Percentiles rank a stretch among this genome's conserved stretches.
Evolutionary conservation across 2,329 filamentous ascomycete genomes (phyloP).

Genomic region (Pyrenochaeta sp.): DNA sequence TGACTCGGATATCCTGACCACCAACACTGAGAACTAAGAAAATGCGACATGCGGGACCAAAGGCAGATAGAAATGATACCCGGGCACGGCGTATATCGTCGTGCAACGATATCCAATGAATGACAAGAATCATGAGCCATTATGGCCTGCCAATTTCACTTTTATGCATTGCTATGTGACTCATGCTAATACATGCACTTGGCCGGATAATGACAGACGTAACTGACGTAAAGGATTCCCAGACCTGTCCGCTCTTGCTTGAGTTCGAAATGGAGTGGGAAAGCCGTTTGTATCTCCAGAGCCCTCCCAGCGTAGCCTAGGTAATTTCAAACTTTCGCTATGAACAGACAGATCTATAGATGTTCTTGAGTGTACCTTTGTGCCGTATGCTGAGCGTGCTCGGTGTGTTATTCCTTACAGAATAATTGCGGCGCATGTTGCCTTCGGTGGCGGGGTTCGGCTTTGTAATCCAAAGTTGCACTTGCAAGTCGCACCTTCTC

Average conservation of each 20-base stretch:
- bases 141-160: conserved; percentile 10
- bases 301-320: no score
- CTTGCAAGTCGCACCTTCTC: conserved; percentile 5
- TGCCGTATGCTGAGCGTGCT: not conserved
- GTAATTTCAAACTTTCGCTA: no score
- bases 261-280: no score
- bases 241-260: no score
- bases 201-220: not conserved
- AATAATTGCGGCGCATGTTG: not conserved
- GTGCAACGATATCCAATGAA: conserved; percentile 39
- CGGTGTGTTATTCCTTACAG: not conserved
- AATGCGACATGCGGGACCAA: conserved; percentile 5
- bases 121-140: conserved; percentile 33
- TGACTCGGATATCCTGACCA: conserved; percentile 93
- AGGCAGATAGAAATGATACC: conserved; percentile 35
- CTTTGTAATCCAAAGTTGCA: conserved; percentile 20
- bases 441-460: not conserved
- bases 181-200: not conserved
- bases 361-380: not conserved
- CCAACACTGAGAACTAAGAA: conserved; percentile 62
- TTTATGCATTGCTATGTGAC: conserved; percentile 12
- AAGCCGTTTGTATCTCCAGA: no score
- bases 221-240: not conserved
- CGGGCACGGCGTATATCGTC: conserved; percentile 26
- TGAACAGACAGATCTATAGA: no score